These are phyloP conservation scores for Termitomyces sp. DNA, from an alignment of 768 basidiomycete genomes.

Conservation along the genomic window DNA sequence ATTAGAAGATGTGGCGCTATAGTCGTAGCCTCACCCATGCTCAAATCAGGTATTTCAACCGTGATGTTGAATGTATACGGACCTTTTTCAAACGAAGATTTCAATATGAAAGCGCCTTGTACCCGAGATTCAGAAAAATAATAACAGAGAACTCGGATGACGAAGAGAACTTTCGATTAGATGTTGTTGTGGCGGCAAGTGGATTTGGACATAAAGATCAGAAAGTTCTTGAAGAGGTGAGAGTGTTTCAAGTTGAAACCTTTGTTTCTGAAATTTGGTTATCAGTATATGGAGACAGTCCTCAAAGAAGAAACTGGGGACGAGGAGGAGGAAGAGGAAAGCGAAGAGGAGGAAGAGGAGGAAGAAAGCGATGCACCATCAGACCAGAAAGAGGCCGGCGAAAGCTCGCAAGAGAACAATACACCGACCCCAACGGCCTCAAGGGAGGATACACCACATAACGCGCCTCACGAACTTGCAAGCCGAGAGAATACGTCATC, in stretches of 20 bases:
- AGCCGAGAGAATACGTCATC: not conserved
- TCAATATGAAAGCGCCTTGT: conserved; percentile 86
- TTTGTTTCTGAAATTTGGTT: conserved; percentile 16
- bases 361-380: conserved; percentile 20
- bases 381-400: not conserved
- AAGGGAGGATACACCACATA: not conserved
- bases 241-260: conserved; percentile 24
- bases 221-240: conserved; percentile 79
- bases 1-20: conserved; percentile 2
- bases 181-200: conserved; percentile 91
- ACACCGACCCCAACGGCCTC: too few relatives aligned
- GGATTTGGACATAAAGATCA: conserved; percentile 87
- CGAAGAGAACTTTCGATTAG: conserved; percentile 65
- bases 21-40: conserved; percentile 7
- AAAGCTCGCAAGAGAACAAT: not conserved
- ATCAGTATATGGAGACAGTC: conserved; percentile 67
- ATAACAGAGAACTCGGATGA: conserved; percentile 39
- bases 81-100: conserved; percentile 90
- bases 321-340: conserved; percentile 36
- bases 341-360: conserved; percentile 35
- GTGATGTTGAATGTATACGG: conserved; percentile 95
- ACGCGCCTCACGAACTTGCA: not conserved
- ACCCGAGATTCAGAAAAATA: conserved; percentile 78
- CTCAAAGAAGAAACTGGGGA: conserved; percentile 27
- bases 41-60: conserved; percentile 90